Percentiles rank a stretch among this genome's conserved stretches.
Evolutionary conservation across 169 alveolate species (phyloP).

Genomic region (Theileria luwenshuni): DNA sequence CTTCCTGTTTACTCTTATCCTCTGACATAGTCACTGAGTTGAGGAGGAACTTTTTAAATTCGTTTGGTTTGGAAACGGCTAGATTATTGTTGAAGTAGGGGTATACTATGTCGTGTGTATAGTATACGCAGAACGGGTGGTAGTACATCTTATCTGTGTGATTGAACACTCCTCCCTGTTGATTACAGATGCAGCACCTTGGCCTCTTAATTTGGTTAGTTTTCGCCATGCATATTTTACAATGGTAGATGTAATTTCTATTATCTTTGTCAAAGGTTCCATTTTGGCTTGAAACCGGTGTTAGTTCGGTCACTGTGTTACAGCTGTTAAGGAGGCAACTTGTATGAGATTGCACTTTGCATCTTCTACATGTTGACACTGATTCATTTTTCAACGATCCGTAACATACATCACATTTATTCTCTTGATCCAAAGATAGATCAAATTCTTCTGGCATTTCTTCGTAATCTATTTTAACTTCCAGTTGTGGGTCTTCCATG

Average conservation of each 20-base stretch:
- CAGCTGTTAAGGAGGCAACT: background rate
- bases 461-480: background rate
- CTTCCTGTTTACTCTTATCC: background rate
- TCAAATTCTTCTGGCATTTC: background rate
- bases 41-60: background rate
- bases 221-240: conserved; percentile 19
- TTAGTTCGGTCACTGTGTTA: background rate
- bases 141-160: conserved; percentile 21
- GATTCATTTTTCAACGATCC: background rate
- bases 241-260: background rate
- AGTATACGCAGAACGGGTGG: conserved; percentile 50
- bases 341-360: conserved; percentile 14
- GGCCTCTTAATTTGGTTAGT: background rate
- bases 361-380: conserved; percentile 10
- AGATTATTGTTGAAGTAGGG: background rate
- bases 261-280: no score
- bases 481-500: background rate
- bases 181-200: conserved; percentile 32
- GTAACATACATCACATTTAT: conserved; percentile 13
- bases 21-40: conserved; percentile 1
- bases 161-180: conserved; percentile 26
- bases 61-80: background rate
- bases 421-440: background rate
- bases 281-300: background rate
- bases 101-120: background rate